Evolutionary conservation across 148 eudicot genomes (phyloP), one percentile per base, ranked within the genome.

Genomic region (Oxyria digyna): DNA sequence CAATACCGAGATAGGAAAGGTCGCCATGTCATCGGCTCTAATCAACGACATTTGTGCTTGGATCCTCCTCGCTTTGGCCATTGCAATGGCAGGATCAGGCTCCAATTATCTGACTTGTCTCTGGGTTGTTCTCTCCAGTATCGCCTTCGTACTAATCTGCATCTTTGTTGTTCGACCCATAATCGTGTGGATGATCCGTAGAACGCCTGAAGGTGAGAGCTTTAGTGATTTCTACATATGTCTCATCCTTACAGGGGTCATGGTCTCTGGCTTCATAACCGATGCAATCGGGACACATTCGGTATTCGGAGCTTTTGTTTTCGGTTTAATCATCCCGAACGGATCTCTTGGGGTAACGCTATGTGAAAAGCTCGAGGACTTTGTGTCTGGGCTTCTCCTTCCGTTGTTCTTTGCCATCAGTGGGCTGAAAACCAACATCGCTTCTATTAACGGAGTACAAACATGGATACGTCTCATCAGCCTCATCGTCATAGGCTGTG

Each of bases 251-350:
- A 84, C 88, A 0, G 87, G 85, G 0, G 95, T 88, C 20, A 82
- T 88, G 88, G 74, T 82, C 9, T 76, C 88, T 1, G 95, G 90
- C 11, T 88, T 88, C 70, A 64, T 86, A 4, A 86, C 95, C 0
- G 95, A 88, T 71, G 83, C 88, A 0, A 84, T 88, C 3, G 95
- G 95, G n/a, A 88, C 87, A 4, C 95, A 88, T 73, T 82, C 90
- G 40, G 83, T 88, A n/a, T 86, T 88, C 33, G 95, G 95, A 2
- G 90, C 95, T 8, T 88, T 88, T 67, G 83, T 88, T 24, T 80
- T 88, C 17, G 95, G 95, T 3, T 69, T 88, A 32, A 71, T 88
- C 42, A 84, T 86, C 29, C 95, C 95, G 7, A 86, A 88, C 21
- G 95, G 95, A 15, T 82, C 88, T 21, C 74, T 88, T n/a, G 85